A percentile compares a stretch with the other conserved stretches of the same genome.
phyloP scores from a whole-genome alignment of 2,329 filamentous ascomycete species.

The Thermochaetoides dissita region DNA sequence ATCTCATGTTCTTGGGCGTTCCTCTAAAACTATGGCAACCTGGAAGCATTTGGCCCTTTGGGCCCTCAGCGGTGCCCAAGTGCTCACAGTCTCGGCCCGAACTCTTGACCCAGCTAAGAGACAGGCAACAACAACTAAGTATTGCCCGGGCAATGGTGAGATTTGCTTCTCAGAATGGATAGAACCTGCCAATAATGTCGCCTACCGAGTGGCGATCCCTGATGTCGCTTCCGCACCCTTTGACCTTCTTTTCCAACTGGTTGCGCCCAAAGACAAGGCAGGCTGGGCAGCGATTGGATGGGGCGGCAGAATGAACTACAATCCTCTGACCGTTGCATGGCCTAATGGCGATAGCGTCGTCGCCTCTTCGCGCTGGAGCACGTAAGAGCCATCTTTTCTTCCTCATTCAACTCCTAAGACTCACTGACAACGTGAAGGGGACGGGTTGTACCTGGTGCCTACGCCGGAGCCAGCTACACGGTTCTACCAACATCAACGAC shows the following conservation, averaged over 20 bases:
- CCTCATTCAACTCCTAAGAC: background rate
- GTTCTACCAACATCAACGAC: constrained; percentile 11
- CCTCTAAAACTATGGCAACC: background rate
- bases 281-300: constrained; percentile 27
- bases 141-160: constrained; percentile 13
- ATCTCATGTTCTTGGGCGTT: too few relatives aligned
- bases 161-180: constrained; percentile 19
- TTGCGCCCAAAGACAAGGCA: constrained; percentile 20
- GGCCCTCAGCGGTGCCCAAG: constrained; percentile 5
- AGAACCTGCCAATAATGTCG: constrained; percentile 11
- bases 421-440: constrained; percentile 1
- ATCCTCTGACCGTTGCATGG: constrained; percentile 25
- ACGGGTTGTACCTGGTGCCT: constrained; percentile 10
- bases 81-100: background rate
- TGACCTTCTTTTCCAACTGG: constrained; percentile 24
- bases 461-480: constrained; percentile 13
- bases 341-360: constrained; percentile 22
- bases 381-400: constrained; percentile 15
- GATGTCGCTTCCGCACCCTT: constrained; percentile 19
- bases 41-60: constrained; percentile 5
- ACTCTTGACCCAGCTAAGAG: constrained; percentile 4
- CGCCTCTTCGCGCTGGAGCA: constrained; percentile 25
- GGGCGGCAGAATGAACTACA: constrained; percentile 26
- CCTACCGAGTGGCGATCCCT: constrained; percentile 20
- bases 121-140: constrained; percentile 11